Evolutionary conservation across 2,329 filamentous ascomycete species (phyloP).

Genomic region (Emmonsiellopsis sp.): DNA sequence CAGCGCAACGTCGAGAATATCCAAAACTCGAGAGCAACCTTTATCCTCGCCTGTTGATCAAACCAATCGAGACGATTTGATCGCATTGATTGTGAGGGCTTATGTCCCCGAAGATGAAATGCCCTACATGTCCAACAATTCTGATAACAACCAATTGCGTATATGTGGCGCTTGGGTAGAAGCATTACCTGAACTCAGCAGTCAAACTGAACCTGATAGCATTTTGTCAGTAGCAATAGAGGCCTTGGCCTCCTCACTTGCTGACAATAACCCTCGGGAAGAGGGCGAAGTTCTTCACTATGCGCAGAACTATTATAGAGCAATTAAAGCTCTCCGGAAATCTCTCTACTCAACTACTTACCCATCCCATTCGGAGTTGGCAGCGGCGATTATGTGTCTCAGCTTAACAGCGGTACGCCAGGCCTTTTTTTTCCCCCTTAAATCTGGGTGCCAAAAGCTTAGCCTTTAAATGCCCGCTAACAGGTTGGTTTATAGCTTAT

Average conservation of each 20-base stretch:
- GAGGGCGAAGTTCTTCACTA: constrained; percentile 16
- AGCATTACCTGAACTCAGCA: constrained; percentile 24
- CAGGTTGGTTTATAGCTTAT: background rate
- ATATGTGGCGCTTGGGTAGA: constrained; percentile 35
- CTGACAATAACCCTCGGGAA: constrained; percentile 13
- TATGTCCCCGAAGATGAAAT: constrained; percentile 10
- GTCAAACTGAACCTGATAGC: constrained; percentile 9
- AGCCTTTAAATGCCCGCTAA: too few relatives aligned
- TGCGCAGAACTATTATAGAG: constrained; percentile 20
- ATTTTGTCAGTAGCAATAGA: constrained; percentile 23
- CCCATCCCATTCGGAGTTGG: constrained; percentile 15
- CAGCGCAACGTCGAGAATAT: background rate
- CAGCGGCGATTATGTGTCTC: constrained; percentile 29
- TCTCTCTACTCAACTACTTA: constrained; percentile 8
- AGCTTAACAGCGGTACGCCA: constrained; percentile 18
- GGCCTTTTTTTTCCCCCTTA: constrained; percentile 1
- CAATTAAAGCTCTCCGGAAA: constrained; percentile 20
- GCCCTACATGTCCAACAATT: background rate
- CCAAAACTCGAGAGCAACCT: background rate
- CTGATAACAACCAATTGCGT: constrained; percentile 11
- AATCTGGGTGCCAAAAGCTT: too few relatives aligned
- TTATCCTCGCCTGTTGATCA: background rate
- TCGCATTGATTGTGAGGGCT: constrained; percentile 3
- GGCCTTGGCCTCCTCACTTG: constrained; percentile 24
- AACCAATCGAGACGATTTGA: background rate